Base-by-base conservation (phyloP, 148 eudicot genomes). In the Beta vulgaris region DNA sequence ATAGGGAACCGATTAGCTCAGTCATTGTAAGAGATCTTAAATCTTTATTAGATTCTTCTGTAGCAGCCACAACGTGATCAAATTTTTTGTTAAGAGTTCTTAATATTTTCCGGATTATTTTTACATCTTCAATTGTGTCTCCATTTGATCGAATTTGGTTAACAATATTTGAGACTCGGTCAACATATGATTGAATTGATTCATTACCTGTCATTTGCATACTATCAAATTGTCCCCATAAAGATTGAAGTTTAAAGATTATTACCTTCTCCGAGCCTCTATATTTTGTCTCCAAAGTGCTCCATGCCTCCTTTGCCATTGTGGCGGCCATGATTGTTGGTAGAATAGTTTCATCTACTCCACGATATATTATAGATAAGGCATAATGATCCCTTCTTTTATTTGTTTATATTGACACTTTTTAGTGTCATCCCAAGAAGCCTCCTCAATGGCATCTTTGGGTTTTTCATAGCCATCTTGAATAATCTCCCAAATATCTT, bases 361-460 rank as follows among this genome's bases (percentile, higher is more conserved):
- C 54, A 9, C 54, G 54, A 49, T 49, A 49, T 7, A 49, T 49
- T 49, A 49, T 49, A 3, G 54, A 49, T 7, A 49, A 16, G 54
- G 54, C 54, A 49, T 49, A 49, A 49, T 49, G 54, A 49, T 49
- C 54, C n/a, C n/a, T n/a, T n/a, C n/a, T n/a, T n/a, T n/a, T n/a
- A n/a, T n/a, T n/a, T n/a, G n/a, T n/a, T n/a, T n/a, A n/a, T n/a
- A n/a, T n/a, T n/a, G n/a, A n/a, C n/a, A n/a, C n/a, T n/a, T n/a
- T n/a, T n/a, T n/a, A n/a, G n/a, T n/a, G n/a, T n/a, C n/a, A n/a
- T n/a, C n/a, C n/a, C n/a, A n/a, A n/a, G n/a, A n/a, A n/a, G n/a
- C n/a, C n/a, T n/a, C n/a, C n/a, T n/a, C n/a, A n/a, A n/a, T n/a
- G n/a, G n/a, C n/a, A n/a, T n/a, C n/a, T n/a, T n/a, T n/a, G n/a